phyloP scores from a whole-genome alignment of 1,139 yeast genomes.

The Saccharomyces hybrid region DNA sequence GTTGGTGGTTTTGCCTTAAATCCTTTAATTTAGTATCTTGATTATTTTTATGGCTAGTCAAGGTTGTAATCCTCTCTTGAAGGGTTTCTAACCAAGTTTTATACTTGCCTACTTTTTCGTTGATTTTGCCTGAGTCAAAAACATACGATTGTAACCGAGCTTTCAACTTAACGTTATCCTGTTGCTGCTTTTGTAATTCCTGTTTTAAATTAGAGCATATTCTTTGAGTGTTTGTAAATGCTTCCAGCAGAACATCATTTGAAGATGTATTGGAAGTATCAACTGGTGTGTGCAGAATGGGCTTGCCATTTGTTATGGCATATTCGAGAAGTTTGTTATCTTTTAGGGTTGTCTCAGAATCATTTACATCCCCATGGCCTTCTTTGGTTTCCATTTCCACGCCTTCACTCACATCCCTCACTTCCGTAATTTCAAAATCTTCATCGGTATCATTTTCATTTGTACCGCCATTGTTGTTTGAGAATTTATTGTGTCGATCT shows the following conservation, averaged over 20 bases:
- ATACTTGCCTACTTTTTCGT: constrained; percentile 16
- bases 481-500: background rate
- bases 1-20: constrained; percentile 15
- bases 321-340: background rate
- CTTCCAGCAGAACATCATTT: constrained; percentile 30
- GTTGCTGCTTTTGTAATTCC: constrained; percentile 22
- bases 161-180: constrained; percentile 22
- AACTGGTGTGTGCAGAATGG: background rate
- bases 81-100: constrained; percentile 14
- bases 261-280: constrained; percentile 17
- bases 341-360: background rate
- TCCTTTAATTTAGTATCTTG: constrained; percentile 17
- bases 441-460: constrained; percentile 17
- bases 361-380: background rate
- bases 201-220: constrained; percentile 28
- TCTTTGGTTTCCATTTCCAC: constrained; percentile 1
- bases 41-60: constrained; percentile 16
- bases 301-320: background rate
- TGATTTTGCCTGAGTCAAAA: constrained; percentile 14
- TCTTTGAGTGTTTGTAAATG: constrained; percentile 30
- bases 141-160: constrained; percentile 15
- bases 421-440: constrained; percentile 29
- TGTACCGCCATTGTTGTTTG: background rate
- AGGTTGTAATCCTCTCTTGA: constrained; percentile 15
- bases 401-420: constrained; percentile 16